These are phyloP conservation scores for Phytopythium sindhum DNA, from an alignment of 352 stramenopile species.

Conservation along the genomic window DNA sequence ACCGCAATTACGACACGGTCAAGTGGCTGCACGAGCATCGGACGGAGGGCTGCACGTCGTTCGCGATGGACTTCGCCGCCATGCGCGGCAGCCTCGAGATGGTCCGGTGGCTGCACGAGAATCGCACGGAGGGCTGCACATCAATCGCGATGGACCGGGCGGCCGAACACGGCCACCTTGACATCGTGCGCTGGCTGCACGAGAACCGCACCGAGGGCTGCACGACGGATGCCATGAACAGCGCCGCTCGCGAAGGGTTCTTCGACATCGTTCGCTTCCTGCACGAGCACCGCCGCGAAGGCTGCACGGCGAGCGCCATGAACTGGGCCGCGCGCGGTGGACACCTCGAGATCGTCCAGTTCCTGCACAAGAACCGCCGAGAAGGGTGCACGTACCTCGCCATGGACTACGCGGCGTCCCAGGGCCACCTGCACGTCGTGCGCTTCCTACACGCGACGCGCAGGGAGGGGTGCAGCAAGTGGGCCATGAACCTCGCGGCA, in stretches of 20 bases:
- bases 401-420: slow-evolving; percentile 18
- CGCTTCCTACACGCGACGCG: slow-evolving; percentile 13
- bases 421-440: slow-evolving; percentile 16
- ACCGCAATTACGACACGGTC: slow-evolving; percentile 10
- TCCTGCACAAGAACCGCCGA: slow-evolving; percentile 7
- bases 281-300: slow-evolving; percentile 10
- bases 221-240: slow-evolving; percentile 15
- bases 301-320: slow-evolving; percentile 13
- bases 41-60: slow-evolving; percentile 10
- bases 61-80: slow-evolving; percentile 18
- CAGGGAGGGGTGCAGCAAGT: slow-evolving; percentile 12
- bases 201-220: slow-evolving; percentile 11
- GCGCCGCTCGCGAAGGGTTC: slow-evolving; percentile 10
- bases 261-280: slow-evolving; percentile 12
- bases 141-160: slow-evolving; percentile 13
- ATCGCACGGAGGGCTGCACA: slow-evolving; percentile 10
- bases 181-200: slow-evolving; percentile 14
- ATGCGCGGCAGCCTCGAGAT: slow-evolving; percentile 14
- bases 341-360: slow-evolving; percentile 16
- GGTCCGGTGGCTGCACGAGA: slow-evolving; percentile 13
- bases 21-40: slow-evolving; percentile 13
- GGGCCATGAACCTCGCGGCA: slow-evolving; percentile 19
- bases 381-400: slow-evolving; percentile 16
- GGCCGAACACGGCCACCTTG: slow-evolving; percentile 11
- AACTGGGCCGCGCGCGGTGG: slow-evolving; percentile 14